Conservation (phyloP, 2,329 filamentous ascomycete genomes). For the Trichoderma arundinaceum region DNA sequence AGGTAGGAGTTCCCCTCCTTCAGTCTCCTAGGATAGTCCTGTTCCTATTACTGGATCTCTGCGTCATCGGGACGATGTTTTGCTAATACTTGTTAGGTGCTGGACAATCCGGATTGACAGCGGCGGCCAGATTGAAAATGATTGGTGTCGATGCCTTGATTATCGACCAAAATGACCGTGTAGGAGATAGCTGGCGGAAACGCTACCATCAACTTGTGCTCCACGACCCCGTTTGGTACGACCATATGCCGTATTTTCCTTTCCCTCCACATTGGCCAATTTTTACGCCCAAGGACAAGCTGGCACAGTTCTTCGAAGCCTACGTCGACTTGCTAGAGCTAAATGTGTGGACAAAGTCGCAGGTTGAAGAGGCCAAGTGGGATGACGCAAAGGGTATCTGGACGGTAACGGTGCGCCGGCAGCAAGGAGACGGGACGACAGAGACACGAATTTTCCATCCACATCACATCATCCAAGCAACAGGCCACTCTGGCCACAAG, state of each 20-base stretch:
- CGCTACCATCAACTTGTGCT: conserved; percentile 69
- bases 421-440: conserved; percentile 52
- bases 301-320: conserved; percentile 70
- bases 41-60: too few relatives aligned
- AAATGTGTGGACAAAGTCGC: conserved; percentile 67
- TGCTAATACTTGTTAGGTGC: conserved; percentile 50
- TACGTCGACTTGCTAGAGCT: conserved; percentile 71
- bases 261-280: conserved; percentile 71
- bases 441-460: conserved; percentile 64
- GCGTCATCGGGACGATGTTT: too few relatives aligned
- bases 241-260: conserved; percentile 66
- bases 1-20: conserved; percentile 49
- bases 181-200: conserved; percentile 69
- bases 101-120: conserved; percentile 64
- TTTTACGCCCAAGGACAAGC: conserved; percentile 74
- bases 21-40: not conserved
- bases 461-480: conserved; percentile 69
- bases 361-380: conserved; percentile 55
- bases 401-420: conserved; percentile 60
- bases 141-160: conserved; percentile 61
- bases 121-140: conserved; percentile 64
- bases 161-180: conserved; percentile 61
- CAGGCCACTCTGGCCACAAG: conserved; percentile 71
- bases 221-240: conserved; percentile 69
- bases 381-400: conserved; percentile 57